Conservation (phyloP, 2,329 filamentous ascomycete genomes). For the Paecilomyces niveus region DNA sequence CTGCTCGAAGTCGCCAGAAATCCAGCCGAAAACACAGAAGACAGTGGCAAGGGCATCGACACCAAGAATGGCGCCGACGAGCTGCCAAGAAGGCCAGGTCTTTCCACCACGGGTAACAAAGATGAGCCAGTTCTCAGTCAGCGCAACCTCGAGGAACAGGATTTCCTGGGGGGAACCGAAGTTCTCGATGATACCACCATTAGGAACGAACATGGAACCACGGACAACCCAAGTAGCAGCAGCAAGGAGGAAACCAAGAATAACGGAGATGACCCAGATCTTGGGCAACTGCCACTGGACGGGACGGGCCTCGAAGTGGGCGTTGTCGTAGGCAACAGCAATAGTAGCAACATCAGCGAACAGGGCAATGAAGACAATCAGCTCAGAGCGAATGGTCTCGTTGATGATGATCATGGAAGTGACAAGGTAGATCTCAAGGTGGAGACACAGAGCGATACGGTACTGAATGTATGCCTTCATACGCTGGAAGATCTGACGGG, state of each 20-base stretch:
- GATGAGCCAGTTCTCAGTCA: conserved; percentile 95
- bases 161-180: conserved; percentile 69
- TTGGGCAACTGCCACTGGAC: conserved; percentile 77
- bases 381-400: conserved; percentile 64
- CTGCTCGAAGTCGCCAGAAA: conserved; percentile 45
- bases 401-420: conserved; percentile 75
- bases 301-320: conserved; percentile 65
- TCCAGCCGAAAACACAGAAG: conserved; percentile 70
- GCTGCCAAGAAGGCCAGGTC: conserved; percentile 69
- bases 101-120: conserved; percentile 84
- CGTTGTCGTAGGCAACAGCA: conserved; percentile 72
- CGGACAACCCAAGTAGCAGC: conserved; percentile 67
- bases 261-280: conserved; percentile 62
- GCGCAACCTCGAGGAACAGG: conserved; percentile 82
- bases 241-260: conserved; percentile 61
- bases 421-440: conserved; percentile 69
- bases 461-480: conserved; percentile 75
- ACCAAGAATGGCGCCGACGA: conserved; percentile 62
- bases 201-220: conserved; percentile 60
- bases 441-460: conserved; percentile 67
- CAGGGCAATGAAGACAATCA: conserved; percentile 72
- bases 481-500: conserved; percentile 68
- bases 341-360: conserved; percentile 76
- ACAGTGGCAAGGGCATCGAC: conserved; percentile 66
- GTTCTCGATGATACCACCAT: conserved; percentile 68